These are phyloP conservation scores for Fusarium palustre DNA, from an alignment of 2,329 filamentous ascomycete genomes.

Conservation along the genomic window DNA sequence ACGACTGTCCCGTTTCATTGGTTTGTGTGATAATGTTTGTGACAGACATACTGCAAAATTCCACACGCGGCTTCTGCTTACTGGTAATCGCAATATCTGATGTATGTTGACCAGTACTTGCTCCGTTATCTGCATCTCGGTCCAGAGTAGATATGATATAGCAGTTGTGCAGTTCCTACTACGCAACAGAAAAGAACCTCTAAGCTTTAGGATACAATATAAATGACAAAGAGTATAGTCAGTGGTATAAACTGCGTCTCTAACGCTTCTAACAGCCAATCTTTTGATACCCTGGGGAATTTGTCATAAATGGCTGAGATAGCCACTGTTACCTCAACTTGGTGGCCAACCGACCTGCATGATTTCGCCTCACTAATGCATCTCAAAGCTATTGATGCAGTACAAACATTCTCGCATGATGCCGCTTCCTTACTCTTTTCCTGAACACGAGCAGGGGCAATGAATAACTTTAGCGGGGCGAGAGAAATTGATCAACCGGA, in stretches of 20 bases:
- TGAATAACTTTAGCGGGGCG: neutral
- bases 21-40: neutral
- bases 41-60: neutral
- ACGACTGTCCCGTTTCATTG: neutral
- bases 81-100: too few relatives aligned
- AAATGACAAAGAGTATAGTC: too few relatives aligned
- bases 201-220: too few relatives aligned
- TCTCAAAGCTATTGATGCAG: constrained; percentile 5
- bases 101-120: too few relatives aligned
- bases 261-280: too few relatives aligned
- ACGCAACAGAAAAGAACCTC: too few relatives aligned
- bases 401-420: neutral
- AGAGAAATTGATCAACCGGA: constrained; percentile 1
- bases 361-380: neutral
- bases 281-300: neutral
- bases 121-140: too few relatives aligned
- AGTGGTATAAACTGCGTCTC: too few relatives aligned
- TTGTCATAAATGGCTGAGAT: neutral
- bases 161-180: too few relatives aligned
- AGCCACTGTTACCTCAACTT: neutral
- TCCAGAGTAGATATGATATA: too few relatives aligned
- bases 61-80: too few relatives aligned
- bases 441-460: neutral
- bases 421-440: neutral
- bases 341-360: neutral